These are phyloP conservation scores for Nepenthes mirabilis DNA, from an alignment of 148 eudicot species.

Conservation along the genomic window DNA sequence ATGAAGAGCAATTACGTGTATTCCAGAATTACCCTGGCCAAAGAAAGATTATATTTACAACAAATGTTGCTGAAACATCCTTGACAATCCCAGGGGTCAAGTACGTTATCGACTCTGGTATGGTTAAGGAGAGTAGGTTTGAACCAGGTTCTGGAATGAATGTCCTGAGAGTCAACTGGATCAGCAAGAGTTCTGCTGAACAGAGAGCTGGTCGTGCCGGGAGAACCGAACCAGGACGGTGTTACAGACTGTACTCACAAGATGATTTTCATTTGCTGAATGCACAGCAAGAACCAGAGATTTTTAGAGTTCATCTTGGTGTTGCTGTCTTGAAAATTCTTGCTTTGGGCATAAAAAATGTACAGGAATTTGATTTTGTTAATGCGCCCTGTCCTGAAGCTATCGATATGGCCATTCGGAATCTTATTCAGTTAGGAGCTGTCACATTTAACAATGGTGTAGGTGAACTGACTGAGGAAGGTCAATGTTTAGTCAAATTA, in stretches of 20 bases:
- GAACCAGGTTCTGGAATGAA: slow-evolving; percentile 90
- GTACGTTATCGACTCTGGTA: slow-evolving; percentile 86
- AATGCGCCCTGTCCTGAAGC: slow-evolving; percentile 67
- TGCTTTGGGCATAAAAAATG: slow-evolving; percentile 53
- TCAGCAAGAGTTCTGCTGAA: slow-evolving; percentile 89
- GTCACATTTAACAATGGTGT: slow-evolving; percentile 31
- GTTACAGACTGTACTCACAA: slow-evolving; percentile 72
- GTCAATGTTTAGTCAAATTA: slow-evolving; percentile 48
- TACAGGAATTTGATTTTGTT: slow-evolving; percentile 68
- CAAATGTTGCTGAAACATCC: slow-evolving; percentile 97
- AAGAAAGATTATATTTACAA: slow-evolving; percentile 82
- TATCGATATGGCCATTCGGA: slow-evolving; percentile 68
- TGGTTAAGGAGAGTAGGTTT: slow-evolving; percentile 80
- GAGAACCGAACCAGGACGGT: slow-evolving; percentile 84
- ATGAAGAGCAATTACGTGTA: slow-evolving; percentile 62
- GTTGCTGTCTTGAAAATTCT: slow-evolving; percentile 78
- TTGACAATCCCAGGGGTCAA: slow-evolving; percentile 90
- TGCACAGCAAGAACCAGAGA: slow-evolving; percentile 81
- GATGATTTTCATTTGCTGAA: slow-evolving; percentile 44
- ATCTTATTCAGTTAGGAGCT: slow-evolving; percentile 80
- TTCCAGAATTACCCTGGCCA: slow-evolving; percentile 48
- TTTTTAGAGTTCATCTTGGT: slow-evolving; percentile 84
- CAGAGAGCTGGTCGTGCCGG: slow-evolving; percentile 98
- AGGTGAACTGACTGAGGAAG: slow-evolving; percentile 46
- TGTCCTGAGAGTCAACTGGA: slow-evolving; percentile 58